phyloP scores from a whole-genome alignment of 2,329 filamentous ascomycete species.

The Aspergillus jensenii region DNA sequence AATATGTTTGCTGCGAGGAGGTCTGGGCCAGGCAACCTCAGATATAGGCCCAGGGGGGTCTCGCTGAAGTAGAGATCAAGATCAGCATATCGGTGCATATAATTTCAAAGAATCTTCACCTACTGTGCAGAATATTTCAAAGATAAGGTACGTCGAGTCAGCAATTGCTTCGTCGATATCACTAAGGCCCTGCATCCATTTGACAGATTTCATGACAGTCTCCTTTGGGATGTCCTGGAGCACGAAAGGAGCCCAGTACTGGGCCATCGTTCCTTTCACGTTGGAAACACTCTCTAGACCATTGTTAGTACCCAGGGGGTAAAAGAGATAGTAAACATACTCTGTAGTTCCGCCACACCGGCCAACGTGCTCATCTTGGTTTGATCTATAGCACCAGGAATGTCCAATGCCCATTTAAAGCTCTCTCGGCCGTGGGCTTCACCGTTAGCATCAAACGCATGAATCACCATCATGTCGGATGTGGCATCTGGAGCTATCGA shows the following conservation, averaged over 20 bases:
- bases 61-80: too few relatives aligned
- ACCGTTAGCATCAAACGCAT: constrained; percentile 37
- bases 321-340: not conserved
- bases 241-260: constrained; percentile 10
- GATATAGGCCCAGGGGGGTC: not conserved
- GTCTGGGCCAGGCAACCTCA: constrained; percentile 11
- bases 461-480: constrained; percentile 13
- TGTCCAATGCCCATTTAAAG: constrained; percentile 38
- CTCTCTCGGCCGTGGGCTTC: constrained; percentile 51
- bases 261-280: constrained; percentile 13
- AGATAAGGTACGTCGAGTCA: constrained; percentile 15
- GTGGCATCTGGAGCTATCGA: not conserved
- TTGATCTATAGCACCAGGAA: constrained; percentile 12
- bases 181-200: not conserved
- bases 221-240: constrained; percentile 3
- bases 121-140: constrained; percentile 10
- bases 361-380: constrained; percentile 5
- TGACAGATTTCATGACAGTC: not conserved
- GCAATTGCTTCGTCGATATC: not conserved
- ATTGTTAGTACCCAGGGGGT: too few relatives aligned
- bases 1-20: not conserved
- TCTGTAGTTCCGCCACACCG: constrained; percentile 8
- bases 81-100: too few relatives aligned
- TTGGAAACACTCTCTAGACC: constrained; percentile 4
- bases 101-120: not conserved